These are phyloP conservation scores for Nakazawaea sp. DNA, from an alignment of 805 yeast species.

Conservation along the genomic window DNA sequence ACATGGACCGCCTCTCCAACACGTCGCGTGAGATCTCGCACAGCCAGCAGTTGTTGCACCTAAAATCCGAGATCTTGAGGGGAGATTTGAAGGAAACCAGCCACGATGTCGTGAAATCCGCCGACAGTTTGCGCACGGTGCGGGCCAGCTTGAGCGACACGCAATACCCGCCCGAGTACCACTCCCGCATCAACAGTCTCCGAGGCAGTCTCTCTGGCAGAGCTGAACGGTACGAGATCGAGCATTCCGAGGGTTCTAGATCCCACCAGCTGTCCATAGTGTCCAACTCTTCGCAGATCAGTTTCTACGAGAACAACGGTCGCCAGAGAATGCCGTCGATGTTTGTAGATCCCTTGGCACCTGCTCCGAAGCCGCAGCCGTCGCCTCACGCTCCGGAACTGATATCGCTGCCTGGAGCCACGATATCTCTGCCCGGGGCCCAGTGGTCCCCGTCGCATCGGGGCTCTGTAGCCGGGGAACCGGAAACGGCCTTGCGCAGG, in stretches of 20 bases:
- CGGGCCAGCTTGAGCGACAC: neutral
- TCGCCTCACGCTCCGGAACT: neutral
- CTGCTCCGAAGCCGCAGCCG: conserved; percentile 21
- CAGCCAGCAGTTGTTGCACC: conserved; percentile 11
- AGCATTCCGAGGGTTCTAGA: neutral
- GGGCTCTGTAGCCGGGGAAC: conserved; percentile 4
- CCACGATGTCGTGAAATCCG: neutral
- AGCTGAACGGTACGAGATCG: conserved; percentile 2
- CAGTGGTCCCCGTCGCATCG: neutral
- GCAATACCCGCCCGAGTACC: neutral
- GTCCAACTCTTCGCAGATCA: conserved; percentile 10
- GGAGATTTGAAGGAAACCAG: conserved; percentile 1
- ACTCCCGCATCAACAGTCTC: neutral
- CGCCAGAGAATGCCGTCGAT: conserved; percentile 41
- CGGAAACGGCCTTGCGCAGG: conserved; percentile 2
- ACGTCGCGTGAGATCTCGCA: conserved; percentile 5
- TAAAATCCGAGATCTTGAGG: conserved; percentile 14
- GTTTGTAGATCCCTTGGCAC: conserved; percentile 42
- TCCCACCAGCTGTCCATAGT: conserved; percentile 7
- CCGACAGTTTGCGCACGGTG: conserved; percentile 2
- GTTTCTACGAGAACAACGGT: conserved; percentile 9
- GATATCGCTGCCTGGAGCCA: conserved; percentile 5
- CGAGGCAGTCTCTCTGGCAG: neutral
- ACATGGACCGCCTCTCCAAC: conserved; percentile 1
- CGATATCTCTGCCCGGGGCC: conserved; percentile 7